phyloP scores from a whole-genome alignment of 2,329 filamentous ascomycete genomes.

The Penicillium sp. region DNA sequence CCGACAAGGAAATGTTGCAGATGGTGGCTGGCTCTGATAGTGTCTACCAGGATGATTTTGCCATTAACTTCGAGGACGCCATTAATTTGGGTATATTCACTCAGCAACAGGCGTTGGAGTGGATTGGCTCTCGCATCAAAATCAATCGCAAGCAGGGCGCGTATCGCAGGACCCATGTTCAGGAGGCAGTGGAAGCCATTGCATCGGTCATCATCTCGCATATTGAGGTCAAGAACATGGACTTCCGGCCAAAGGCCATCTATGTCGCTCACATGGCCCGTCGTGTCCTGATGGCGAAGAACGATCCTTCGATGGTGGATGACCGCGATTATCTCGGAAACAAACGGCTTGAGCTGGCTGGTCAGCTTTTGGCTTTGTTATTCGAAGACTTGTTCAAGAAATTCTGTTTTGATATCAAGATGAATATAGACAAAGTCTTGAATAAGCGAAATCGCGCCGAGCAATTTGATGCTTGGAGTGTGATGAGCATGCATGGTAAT shows the following conservation, averaged over 20 bases:
- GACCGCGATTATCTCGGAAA: conserved; percentile 98
- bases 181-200: conserved; percentile 90
- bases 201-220: conserved; percentile 94
- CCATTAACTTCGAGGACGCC: conserved; percentile 92
- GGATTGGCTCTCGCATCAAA: conserved; percentile 83
- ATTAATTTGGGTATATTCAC: conserved; percentile 84
- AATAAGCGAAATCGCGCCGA: conserved; percentile 91
- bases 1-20: conserved; percentile 92
- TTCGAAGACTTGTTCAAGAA: conserved; percentile 99
- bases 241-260: conserved; percentile 95
- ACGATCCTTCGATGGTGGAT: conserved; percentile 86
- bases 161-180: conserved; percentile 77
- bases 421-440: conserved; percentile 91
- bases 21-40: conserved; percentile 87
- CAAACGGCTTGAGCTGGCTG: conserved; percentile 92
- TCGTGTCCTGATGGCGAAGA: conserved; percentile 91
- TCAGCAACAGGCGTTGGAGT: conserved; percentile 94
- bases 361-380: conserved; percentile 87
- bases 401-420: conserved; percentile 85
- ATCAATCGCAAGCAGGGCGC: conserved; percentile 71
- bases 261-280: conserved; percentile 98
- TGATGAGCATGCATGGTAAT: conserved; percentile 82
- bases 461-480: conserved; percentile 82
- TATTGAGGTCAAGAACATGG: conserved; percentile 85
- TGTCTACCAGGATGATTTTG: conserved; percentile 90